A percentile compares a stretch with the other conserved stretches of the same genome.
Evolutionary conservation across 2,329 filamentous ascomycete genomes (phyloP).

Genomic region (Paecilomyces dactylethromorphus): DNA sequence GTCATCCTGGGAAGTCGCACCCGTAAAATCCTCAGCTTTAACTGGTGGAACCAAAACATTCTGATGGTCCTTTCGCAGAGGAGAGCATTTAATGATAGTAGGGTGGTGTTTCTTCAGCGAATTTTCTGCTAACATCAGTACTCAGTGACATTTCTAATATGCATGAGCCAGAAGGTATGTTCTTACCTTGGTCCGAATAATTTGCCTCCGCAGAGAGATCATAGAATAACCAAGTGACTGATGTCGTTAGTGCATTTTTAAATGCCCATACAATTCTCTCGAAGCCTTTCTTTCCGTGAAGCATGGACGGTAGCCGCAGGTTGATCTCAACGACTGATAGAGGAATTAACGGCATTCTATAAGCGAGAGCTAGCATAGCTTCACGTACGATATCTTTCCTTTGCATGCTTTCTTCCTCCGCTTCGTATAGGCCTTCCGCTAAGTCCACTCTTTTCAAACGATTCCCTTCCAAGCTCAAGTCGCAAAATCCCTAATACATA

Average conservation of each 20-base stretch:
- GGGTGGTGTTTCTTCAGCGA: conserved; percentile 34
- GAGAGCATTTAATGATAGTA: conserved; percentile 24
- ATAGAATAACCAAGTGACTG: conserved; percentile 71
- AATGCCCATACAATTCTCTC: conserved; percentile 71
- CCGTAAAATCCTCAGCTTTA: conserved; percentile 17
- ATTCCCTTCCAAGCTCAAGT: conserved; percentile 72
- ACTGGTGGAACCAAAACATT: conserved; percentile 26
- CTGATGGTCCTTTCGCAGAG: conserved; percentile 14
- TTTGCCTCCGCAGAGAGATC: conserved; percentile 41
- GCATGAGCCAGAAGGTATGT: not conserved
- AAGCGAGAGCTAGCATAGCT: not conserved
- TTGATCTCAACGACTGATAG: conserved; percentile 66
- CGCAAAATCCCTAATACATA: conserved; percentile 55
- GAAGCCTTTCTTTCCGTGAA: conserved; percentile 77
- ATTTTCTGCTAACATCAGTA: conserved; percentile 13
- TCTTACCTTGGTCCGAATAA: conserved; percentile 38
- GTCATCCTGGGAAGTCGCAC: conserved; percentile 32
- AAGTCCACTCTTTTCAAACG: conserved; percentile 76
- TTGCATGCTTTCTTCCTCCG: conserved; percentile 56
- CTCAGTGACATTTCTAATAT: not conserved
- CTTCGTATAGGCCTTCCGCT: conserved; percentile 60
- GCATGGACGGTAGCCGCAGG: conserved; percentile 66
- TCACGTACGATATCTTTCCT: conserved; percentile 65
- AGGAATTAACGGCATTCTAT: conserved; percentile 8
- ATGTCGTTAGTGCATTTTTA: conserved; percentile 64